Percentiles rank a stretch among this genome's conserved stretches.
Evolutionary conservation across 1,139 yeast genomes (phyloP).

Genomic region (Yamadazyma conglobata): DNA sequence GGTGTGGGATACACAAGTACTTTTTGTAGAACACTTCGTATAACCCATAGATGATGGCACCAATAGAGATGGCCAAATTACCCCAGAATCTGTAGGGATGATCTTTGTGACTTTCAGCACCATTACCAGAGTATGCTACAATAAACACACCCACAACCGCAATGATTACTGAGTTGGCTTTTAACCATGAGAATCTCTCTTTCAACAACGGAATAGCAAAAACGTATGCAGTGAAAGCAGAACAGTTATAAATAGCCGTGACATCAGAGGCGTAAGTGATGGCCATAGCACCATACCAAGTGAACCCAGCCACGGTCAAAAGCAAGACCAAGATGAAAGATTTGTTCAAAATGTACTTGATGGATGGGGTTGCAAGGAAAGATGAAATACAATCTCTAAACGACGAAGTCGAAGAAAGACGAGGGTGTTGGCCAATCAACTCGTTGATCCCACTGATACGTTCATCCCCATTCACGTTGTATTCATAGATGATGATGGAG

Average conservation of each 20-base stretch:
- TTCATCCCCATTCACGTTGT: slow-evolving; percentile 34
- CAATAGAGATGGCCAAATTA: slow-evolving; percentile 65
- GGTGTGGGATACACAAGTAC: slow-evolving; percentile 68
- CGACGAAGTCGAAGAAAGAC: slow-evolving; percentile 38
- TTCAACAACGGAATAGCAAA: slow-evolving; percentile 74
- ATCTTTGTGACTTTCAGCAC: slow-evolving; percentile 20
- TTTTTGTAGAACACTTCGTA: slow-evolving; percentile 83
- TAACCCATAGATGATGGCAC: slow-evolving; percentile 81
- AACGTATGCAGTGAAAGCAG: slow-evolving; percentile 83
- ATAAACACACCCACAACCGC: slow-evolving; percentile 75
- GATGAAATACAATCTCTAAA: slow-evolving; percentile 32
- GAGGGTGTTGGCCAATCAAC: slow-evolving; percentile 38
- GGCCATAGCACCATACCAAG: slow-evolving; percentile 86
- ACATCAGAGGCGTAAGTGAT: slow-evolving; percentile 82
- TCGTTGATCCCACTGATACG: slow-evolving; percentile 34
- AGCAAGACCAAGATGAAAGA: slow-evolving; percentile 50
- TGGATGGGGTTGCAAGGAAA: slow-evolving; percentile 43
- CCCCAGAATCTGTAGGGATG: slow-evolving; percentile 70
- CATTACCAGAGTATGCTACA: slow-evolving; percentile 69
- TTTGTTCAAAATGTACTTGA: slow-evolving; percentile 43
- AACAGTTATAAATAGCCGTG: slow-evolving; percentile 87
- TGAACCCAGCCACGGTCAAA: slow-evolving; percentile 70
- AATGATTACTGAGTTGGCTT: slow-evolving; percentile 63
- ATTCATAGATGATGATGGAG: slow-evolving; percentile 45
- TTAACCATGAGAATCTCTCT: slow-evolving; percentile 64